A percentile compares a stretch with the other conserved stretches of the same genome.
Conservation (phyloP, 139 green algal genomes). For the Micractinium sp. region DNA sequence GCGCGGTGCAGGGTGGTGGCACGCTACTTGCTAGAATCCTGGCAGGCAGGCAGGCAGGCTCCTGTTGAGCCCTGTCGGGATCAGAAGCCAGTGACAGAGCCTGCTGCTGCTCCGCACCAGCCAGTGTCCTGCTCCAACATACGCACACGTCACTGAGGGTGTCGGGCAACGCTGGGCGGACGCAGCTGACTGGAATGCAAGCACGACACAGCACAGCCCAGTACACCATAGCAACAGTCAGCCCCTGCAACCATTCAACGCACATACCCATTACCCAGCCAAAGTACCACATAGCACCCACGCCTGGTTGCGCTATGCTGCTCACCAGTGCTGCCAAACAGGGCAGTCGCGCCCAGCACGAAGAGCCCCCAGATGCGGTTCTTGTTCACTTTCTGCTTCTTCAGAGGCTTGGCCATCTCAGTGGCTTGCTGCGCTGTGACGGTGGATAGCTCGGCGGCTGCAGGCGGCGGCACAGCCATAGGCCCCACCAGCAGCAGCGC, state of each 20-base stretch:
- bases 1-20: neutral
- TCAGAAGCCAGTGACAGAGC: neutral
- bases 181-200: neutral
- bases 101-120: neutral
- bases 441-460: slow-evolving; percentile 57
- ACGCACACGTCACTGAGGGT: neutral
- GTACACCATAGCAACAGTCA: neutral
- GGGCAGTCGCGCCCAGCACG: slow-evolving; percentile 61
- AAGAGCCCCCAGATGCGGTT: slow-evolving; percentile 71
- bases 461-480: neutral
- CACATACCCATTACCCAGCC: too few species aligned
- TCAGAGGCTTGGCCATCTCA: slow-evolving; percentile 63
- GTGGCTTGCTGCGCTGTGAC: slow-evolving; percentile 56
- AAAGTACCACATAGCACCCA: neutral
- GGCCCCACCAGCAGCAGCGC: slow-evolving; percentile 1
- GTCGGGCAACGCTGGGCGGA: too few species aligned
- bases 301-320: neutral
- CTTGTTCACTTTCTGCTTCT: slow-evolving; percentile 76
- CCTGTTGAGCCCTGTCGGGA: too few species aligned
- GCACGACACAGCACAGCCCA: neutral
- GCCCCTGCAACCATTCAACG: neutral
- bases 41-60: neutral
- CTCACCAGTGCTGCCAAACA: slow-evolving; percentile 68
- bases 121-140: neutral
- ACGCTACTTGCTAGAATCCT: neutral